These are phyloP conservation scores for Trichoderma semiorbis DNA, from an alignment of 2,329 filamentous ascomycete species.

Conservation along the genomic window DNA sequence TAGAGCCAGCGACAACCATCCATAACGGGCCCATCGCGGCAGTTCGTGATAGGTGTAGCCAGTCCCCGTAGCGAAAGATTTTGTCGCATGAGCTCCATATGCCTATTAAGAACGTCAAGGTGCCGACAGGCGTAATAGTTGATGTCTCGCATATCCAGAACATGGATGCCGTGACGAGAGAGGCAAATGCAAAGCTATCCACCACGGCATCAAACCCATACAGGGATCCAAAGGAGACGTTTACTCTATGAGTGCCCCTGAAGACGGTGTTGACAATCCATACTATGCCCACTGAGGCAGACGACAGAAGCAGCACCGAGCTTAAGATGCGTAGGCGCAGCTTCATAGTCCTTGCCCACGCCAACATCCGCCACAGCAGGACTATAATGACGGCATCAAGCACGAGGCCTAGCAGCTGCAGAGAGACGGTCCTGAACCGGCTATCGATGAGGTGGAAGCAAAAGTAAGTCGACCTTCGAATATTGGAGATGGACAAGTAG, in stretches of 20 bases:
- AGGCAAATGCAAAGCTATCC: conserved; percentile 45
- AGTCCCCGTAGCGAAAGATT: conserved; percentile 41
- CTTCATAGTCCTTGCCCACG: conserved; percentile 49
- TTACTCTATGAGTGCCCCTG: conserved; percentile 21
- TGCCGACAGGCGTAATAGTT: conserved; percentile 40
- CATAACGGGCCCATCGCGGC: conserved; percentile 38
- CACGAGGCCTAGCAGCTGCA: conserved; percentile 44
- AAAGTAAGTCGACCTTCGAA: conserved; percentile 47
- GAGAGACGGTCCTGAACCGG: conserved; percentile 33
- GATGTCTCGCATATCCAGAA: conserved; percentile 48
- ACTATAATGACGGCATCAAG: conserved; percentile 47
- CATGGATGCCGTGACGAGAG: conserved; percentile 42
- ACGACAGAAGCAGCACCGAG: conserved; percentile 40
- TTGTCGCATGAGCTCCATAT: conserved; percentile 35
- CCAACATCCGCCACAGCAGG: conserved; percentile 50
- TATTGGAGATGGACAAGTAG: conserved; percentile 39
- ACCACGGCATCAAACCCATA: conserved; percentile 48
- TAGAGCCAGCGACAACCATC: conserved; percentile 40
- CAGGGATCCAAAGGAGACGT: conserved; percentile 40
- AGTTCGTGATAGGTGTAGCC: conserved; percentile 40
- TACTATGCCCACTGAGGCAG: conserved; percentile 37
- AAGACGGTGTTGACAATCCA: conserved; percentile 35
- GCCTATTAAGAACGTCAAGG: conserved; percentile 44
- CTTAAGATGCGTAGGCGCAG: conserved; percentile 45
- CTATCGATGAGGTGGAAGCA: conserved; percentile 46